Percentiles rank a stretch among this genome's conserved stretches.
Conservation (phyloP, 257 asterid species). For the Plantago major region DNA sequence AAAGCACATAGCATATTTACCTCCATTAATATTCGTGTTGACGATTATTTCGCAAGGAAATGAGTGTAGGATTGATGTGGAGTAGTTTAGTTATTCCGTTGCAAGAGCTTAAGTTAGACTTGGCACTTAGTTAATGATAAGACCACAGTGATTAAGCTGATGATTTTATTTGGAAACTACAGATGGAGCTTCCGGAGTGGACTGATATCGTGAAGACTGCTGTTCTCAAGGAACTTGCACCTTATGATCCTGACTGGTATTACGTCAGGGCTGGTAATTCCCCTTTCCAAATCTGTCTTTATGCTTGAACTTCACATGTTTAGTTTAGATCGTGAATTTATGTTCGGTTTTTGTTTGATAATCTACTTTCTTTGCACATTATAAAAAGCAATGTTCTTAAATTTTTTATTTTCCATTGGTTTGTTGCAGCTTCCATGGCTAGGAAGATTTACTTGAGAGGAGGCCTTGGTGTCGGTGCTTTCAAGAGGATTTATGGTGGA, state of each 20-base stretch:
- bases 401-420: background rate
- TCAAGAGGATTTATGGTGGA: slow-evolving; percentile 88
- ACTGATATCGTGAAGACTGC: slow-evolving; percentile 91
- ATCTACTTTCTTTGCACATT: background rate
- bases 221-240: slow-evolving; percentile 81
- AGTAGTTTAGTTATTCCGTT: background rate
- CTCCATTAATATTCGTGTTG: too few species aligned
- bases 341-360: background rate
- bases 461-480: slow-evolving; percentile 87
- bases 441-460: slow-evolving; percentile 89
- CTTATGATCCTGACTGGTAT: slow-evolving; percentile 96
- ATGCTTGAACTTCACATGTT: too few species aligned
- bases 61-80: too few species aligned
- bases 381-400: background rate
- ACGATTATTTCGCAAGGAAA: too few species aligned
- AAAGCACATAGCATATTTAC: too few species aligned
- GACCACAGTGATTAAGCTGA: too few species aligned
- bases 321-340: background rate
- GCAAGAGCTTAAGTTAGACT: background rate
- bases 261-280: slow-evolving; percentile 79
- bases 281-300: too few species aligned
- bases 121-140: too few species aligned
- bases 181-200: slow-evolving; percentile 97
- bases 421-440: slow-evolving; percentile 78
- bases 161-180: background rate